A percentile compares a stretch with the other conserved stretches of the same genome.
Evolutionary conservation across 176 grass and related monocot genomes (phyloP).

Genomic region (Aegilops umbellulata): DNA sequence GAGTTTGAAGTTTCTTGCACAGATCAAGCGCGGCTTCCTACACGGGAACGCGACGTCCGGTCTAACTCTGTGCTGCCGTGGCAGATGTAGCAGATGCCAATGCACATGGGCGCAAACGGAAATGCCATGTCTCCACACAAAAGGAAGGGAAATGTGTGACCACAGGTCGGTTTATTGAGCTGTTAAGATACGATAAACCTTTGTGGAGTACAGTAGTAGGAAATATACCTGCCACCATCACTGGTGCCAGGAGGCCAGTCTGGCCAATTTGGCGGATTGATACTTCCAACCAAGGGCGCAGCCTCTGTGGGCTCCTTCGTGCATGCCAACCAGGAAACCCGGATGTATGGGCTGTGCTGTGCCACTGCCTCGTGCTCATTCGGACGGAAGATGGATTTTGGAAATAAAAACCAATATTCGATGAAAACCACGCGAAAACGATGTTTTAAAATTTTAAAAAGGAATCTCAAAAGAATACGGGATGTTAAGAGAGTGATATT

Average conservation of each 20-base stretch:
- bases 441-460: too few relatives aligned
- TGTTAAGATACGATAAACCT: not conserved
- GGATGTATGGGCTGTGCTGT: not conserved
- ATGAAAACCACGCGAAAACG: too few relatives aligned
- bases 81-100: not conserved
- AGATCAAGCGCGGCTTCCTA: not conserved
- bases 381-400: not conserved
- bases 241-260: not conserved
- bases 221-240: not conserved
- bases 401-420: too few relatives aligned
- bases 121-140: not conserved
- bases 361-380: not conserved
- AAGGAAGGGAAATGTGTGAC: slow-evolving; percentile 2
- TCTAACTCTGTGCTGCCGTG: not conserved
- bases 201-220: not conserved
- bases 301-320: not conserved
- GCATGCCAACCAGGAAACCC: not conserved
- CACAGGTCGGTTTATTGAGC: not conserved
- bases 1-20: not conserved
- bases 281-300: not conserved
- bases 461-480: too few relatives aligned
- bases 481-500: too few relatives aligned
- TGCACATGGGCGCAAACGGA: not conserved
- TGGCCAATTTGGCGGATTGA: not conserved
- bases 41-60: slow-evolving; percentile 10